Conservation (phyloP, 345 rosid genomes). For the Tarenaya hassleriana region DNA sequence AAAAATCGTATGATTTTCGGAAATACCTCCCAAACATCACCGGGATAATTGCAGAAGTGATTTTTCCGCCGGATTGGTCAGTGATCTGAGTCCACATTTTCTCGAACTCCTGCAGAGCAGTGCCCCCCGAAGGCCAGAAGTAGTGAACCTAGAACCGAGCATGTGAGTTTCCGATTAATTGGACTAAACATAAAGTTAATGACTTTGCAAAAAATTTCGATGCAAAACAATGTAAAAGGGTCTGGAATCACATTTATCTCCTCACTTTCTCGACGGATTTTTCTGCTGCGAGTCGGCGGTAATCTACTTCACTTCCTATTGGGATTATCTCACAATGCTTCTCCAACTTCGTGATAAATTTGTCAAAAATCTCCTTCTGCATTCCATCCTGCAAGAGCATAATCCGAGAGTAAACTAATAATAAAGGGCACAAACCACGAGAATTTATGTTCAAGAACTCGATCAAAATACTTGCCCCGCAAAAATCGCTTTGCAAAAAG, state of each 20-base stretch:
- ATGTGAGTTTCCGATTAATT: constrained; percentile 19
- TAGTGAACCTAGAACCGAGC: constrained; percentile 51
- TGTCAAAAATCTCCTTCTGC: constrained; percentile 80
- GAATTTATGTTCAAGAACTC: no score
- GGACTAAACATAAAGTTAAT: constrained; percentile 18
- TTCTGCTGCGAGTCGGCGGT: constrained; percentile 68
- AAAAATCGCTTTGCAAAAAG: background rate
- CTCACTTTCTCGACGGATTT: constrained; percentile 46
- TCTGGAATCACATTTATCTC: background rate
- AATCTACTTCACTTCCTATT: constrained; percentile 81
- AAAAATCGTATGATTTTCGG: background rate
- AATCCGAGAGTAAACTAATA: constrained; percentile 6
- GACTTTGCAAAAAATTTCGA: background rate
- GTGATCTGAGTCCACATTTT: constrained; percentile 62
- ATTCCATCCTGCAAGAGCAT: constrained; percentile 70
- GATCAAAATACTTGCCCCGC: background rate
- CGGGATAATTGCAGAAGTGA: constrained; percentile 51
- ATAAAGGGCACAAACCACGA: background rate
- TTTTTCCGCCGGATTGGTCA: constrained; percentile 45
- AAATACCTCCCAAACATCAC: constrained; percentile 95
- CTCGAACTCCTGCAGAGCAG: constrained; percentile 47
- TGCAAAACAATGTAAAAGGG: constrained; percentile 11
- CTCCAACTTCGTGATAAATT: constrained; percentile 59
- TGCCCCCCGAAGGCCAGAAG: constrained; percentile 63
- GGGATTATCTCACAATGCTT: constrained; percentile 68